phyloP scores from a whole-genome alignment of 1,284 basidiomycete species.

The Moesziomyces sp. region DNA sequence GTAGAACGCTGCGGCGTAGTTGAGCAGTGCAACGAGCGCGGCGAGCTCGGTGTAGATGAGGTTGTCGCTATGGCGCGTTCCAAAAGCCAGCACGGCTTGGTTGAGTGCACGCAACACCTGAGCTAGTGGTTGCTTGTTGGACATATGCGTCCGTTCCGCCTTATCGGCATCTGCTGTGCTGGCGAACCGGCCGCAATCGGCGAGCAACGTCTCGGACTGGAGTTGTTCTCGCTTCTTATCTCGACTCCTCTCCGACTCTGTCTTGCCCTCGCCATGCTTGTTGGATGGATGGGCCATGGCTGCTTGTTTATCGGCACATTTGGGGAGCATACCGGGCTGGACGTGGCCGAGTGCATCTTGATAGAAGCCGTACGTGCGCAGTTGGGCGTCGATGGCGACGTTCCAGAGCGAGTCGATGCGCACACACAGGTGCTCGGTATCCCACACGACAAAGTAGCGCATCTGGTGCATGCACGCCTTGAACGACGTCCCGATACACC shows the following conservation, averaged over 20 bases:
- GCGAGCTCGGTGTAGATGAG: conserved; percentile 16
- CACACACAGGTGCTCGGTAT: conserved; percentile 1
- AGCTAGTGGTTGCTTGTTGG: conserved; percentile 1
- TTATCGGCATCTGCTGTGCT: conserved; percentile 13
- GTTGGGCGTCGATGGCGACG: conserved; percentile 1
- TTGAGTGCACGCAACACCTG: conserved; percentile 24
- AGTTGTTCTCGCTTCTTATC: conserved; percentile 13
- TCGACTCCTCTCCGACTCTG: conserved; percentile 1
- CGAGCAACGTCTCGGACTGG: conserved; percentile 2
- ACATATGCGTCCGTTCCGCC: conserved; percentile 5
- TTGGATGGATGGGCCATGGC: background rate
- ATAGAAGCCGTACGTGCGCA: conserved; percentile 10
- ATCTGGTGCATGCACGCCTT: conserved; percentile 12
- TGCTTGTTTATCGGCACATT: background rate
- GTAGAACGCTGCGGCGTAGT: conserved; percentile 27
- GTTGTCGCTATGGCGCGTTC: background rate
- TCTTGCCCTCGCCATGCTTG: background rate
- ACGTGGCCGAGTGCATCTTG: conserved; percentile 8
- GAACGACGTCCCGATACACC: conserved; percentile 11
- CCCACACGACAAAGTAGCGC: conserved; percentile 4
- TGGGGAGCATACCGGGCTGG: conserved; percentile 1
- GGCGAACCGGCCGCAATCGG: conserved; percentile 13
- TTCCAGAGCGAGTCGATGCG: background rate
- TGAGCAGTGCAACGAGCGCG: conserved; percentile 24
- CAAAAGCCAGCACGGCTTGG: conserved; percentile 10